These are phyloP conservation scores for Smallanthus sonchifolius DNA, from an alignment of 129 eudicot species.

Conservation along the genomic window DNA sequence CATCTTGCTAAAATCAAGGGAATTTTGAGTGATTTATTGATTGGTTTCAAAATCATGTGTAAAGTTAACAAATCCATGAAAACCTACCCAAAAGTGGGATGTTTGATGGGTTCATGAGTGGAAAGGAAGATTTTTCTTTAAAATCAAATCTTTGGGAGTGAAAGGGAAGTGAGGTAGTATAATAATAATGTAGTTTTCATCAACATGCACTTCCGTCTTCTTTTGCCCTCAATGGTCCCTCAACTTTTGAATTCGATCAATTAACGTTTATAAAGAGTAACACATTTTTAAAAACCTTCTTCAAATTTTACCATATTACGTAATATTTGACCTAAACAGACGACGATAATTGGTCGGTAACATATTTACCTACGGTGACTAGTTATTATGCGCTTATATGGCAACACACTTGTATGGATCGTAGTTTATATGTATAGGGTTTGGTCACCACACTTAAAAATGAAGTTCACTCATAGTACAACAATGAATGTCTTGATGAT, in stretches of 20 bases:
- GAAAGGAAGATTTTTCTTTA: background rate
- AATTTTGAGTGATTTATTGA: constrained; percentile 32
- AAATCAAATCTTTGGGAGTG: background rate
- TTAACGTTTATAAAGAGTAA: background rate
- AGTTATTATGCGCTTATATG: background rate
- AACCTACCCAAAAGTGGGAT: constrained; percentile 37
- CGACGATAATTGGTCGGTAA: background rate
- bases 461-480: too few relatives aligned
- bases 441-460: background rate
- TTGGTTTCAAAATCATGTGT: constrained; percentile 30
- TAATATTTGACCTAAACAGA: background rate
- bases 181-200: background rate
- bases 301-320: background rate
- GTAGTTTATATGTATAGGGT: background rate
- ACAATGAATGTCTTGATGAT: too few relatives aligned
- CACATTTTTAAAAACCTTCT: background rate
- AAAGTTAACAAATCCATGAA: constrained; percentile 40
- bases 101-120: constrained; percentile 31
- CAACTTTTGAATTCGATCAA: background rate
- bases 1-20: constrained; percentile 36
- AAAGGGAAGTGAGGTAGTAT: background rate
- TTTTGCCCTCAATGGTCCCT: constrained; percentile 10
- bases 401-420: background rate
- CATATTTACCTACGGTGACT: background rate
- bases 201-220: background rate